These are phyloP conservation scores for Neofusicoccum parvum DNA, from an alignment of 2,329 filamentous ascomycete species.

Conservation along the genomic window DNA sequence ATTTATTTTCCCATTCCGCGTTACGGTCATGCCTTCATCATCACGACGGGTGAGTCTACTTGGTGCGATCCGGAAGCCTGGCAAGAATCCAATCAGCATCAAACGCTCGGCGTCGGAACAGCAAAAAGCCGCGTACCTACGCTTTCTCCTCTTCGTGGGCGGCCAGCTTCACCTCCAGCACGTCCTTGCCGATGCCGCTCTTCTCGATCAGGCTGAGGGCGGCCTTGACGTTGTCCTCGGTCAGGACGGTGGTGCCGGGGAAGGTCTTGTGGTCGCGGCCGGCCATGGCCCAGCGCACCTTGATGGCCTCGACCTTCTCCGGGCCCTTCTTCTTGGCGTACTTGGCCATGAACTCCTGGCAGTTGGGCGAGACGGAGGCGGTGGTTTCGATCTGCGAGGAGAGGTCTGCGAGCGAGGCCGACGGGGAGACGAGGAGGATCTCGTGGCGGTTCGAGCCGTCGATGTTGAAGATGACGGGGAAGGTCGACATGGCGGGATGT, in stretches of 20 bases:
- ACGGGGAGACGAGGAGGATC: conserved; percentile 26
- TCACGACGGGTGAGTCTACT: neutral
- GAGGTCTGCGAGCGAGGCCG: conserved; percentile 21
- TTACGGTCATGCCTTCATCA: too few relatives aligned
- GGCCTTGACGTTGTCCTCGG: conserved; percentile 36
- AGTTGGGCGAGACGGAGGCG: conserved; percentile 33
- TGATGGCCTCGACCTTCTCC: conserved; percentile 34
- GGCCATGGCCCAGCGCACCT: conserved; percentile 36
- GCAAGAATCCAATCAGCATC: neutral
- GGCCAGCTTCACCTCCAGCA: conserved; percentile 36
- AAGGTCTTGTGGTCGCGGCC: conserved; percentile 36
- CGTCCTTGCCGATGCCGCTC: conserved; percentile 35
- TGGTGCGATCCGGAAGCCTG: conserved; percentile 25
- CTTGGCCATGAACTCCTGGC: conserved; percentile 38
- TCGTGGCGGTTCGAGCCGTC: conserved; percentile 38
- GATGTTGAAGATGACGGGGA: conserved; percentile 41
- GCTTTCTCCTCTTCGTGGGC: conserved; percentile 22
- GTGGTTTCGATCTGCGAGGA: conserved; percentile 21
- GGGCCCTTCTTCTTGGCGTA: conserved; percentile 34
- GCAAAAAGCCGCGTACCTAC: conserved; percentile 21
- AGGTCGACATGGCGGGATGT: neutral
- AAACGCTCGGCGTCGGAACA: neutral
- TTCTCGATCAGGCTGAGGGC: conserved; percentile 35
- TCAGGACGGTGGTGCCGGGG: conserved; percentile 37
- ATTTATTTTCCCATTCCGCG: too few relatives aligned